Evolutionary conservation across 2,329 filamentous ascomycete genomes (phyloP), one percentile per base, ranked within the genome.

Genomic region (Bipolaris bicolor): DNA sequence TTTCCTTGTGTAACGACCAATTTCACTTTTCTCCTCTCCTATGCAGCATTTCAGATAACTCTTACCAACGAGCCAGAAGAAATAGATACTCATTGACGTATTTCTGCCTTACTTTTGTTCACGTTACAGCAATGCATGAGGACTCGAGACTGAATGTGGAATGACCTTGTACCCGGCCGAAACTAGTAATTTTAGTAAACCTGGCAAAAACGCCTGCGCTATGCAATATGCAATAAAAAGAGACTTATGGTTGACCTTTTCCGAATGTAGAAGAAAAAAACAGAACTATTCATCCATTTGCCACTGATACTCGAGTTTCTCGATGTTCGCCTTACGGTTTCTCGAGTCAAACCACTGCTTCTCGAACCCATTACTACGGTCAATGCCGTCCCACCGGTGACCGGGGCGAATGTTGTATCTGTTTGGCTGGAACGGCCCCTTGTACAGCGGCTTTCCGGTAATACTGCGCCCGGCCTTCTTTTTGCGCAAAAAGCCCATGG

Each of bases 301-400:
- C 95, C 94, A 99, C 31, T 90, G 87, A 77, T 97, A 98, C 68
- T 94, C 88, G 70, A 98, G 77, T 31, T 89, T 89, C 76, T 90
- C 90, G 67, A 90, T 87, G 73, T 92, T 87, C 69, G 88, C 87
- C 65, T 86, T 86, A 65, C 87, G 82, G 75, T 97, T 97, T 64
- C 93, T 81, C 2, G 92, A 91, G 74, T 90, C 92, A 79, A 98
- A 98, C 79, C 93, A 90, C 73, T 97, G 89, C 61, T 86, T 90
- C 80, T 99, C 95, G 74, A 97, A 98, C 0, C 94, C 94, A 78
- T 92, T 99, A 18, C 91, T 84, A 64, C 95, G 84, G 81, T 99
- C 95, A 16, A 99, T 95, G 5, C 96, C 95, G 81, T 99, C 95
- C 95, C 95, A 99, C 63, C 91, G 83, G 79, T 96, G 92, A 0